Conservation (phyloP, 2,329 filamentous ascomycete species). For the Diaporthe citri region DNA sequence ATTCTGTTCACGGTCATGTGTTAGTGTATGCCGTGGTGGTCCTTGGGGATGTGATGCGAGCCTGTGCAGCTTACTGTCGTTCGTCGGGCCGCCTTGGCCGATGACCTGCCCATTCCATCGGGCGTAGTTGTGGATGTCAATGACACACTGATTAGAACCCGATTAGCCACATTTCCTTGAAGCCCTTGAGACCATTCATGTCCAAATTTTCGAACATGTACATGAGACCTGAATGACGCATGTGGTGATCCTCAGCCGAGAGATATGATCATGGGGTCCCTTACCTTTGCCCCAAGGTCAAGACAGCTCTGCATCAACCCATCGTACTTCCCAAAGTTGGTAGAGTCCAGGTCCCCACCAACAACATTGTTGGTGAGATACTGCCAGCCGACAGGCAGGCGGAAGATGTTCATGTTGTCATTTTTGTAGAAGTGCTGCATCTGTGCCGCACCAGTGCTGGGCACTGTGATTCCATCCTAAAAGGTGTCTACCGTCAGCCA, state of each 20-base stretch:
- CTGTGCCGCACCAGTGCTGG: conserved; percentile 53
- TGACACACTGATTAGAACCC: conserved; percentile 54
- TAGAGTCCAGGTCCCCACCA: conserved; percentile 56
- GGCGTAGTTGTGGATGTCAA: conserved; percentile 57
- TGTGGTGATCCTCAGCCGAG: too few relatives aligned
- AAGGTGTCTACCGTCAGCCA: conserved; percentile 46
- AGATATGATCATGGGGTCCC: too few relatives aligned
- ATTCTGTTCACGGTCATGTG: conserved; percentile 54
- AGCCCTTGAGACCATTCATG: neutral
- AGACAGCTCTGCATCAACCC: conserved; percentile 63
- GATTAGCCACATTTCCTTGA: neutral
- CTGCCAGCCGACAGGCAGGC: conserved; percentile 67
- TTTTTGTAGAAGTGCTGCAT: conserved; percentile 69
- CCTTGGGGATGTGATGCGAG: neutral
- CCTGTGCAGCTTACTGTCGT: conserved; percentile 47
- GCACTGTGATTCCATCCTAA: conserved; percentile 40
- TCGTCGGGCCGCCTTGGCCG: conserved; percentile 68
- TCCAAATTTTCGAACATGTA: neutral
- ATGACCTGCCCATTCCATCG: conserved; percentile 73
- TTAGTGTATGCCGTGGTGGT: neutral
- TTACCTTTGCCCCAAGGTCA: conserved; percentile 54
- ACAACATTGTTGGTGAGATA: conserved; percentile 59
- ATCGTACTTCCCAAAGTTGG: conserved; percentile 61
- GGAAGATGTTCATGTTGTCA: conserved; percentile 67
- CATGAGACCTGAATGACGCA: neutral